Conservation (phyloP, 208 protist species). For the Trypanosoma lewisi region DNA sequence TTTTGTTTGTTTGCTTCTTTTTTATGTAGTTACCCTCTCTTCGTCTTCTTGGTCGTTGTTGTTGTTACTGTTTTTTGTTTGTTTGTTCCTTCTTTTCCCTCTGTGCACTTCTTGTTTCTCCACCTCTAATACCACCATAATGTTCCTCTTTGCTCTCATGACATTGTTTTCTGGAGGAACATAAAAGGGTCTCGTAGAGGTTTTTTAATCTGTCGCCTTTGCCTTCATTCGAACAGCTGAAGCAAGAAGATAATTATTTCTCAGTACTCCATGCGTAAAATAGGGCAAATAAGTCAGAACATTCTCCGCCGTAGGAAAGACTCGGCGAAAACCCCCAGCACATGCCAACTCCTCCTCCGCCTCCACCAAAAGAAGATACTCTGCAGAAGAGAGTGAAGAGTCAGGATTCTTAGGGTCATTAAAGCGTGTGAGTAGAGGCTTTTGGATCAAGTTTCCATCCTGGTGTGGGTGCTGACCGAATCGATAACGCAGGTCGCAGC, state of each 20-base stretch:
- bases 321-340: constrained; percentile 70
- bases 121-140: too few species aligned
- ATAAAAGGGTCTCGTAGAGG: background rate
- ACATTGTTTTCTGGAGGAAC: too few species aligned
- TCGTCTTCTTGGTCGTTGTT: too few species aligned
- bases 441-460: constrained; percentile 35
- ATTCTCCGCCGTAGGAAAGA: constrained; percentile 69
- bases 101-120: too few species aligned
- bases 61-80: too few species aligned
- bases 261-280: constrained; percentile 75
- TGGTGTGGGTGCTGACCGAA: constrained; percentile 68
- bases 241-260: constrained; percentile 83
- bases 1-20: too few species aligned
- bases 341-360: constrained; percentile 82
- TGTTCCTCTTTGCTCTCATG: too few species aligned
- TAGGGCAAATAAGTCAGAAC: constrained; percentile 67
- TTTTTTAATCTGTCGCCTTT: constrained; percentile 17
- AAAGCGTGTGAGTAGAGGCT: constrained; percentile 51
- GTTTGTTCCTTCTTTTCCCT: too few species aligned
- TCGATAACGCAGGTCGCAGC: constrained; percentile 51
- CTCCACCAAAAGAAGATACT: constrained; percentile 73
- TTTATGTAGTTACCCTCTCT: too few species aligned
- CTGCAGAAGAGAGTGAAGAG: constrained; percentile 55
- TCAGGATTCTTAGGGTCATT: constrained; percentile 62
- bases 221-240: constrained; percentile 53